A percentile compares a stretch with the other conserved stretches of the same genome.
Conservation (phyloP, 257 asterid species). For the Solanum pimpinellifolium region DNA sequence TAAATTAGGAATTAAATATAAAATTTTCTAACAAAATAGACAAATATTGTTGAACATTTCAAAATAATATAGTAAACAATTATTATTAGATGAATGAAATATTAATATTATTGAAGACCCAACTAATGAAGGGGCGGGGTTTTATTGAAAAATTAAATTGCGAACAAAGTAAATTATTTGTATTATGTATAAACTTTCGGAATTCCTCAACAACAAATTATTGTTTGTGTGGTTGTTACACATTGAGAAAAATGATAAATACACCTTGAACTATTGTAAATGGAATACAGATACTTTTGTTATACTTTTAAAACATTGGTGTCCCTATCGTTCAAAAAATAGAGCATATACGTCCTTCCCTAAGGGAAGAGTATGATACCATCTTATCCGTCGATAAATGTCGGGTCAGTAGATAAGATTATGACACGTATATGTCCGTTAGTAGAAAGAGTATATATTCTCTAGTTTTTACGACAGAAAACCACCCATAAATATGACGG, state of each 20-base stretch:
- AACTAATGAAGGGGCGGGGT: neutral
- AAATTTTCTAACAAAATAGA: no score
- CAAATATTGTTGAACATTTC: fast-evolving
- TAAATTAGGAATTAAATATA: no score
- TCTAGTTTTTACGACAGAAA: fast-evolving
- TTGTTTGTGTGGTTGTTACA: neutral
- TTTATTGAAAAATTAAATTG: neutral
- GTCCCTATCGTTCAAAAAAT: fast-evolving
- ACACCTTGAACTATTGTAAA: no score
- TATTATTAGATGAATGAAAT: no score
- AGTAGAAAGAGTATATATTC: no score
- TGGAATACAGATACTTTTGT: fast-evolving
- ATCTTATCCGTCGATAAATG: no score
- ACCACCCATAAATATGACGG: fast-evolving
- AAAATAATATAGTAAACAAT: no score
- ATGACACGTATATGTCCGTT: no score
- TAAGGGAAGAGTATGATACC: no score
- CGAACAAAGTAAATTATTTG: neutral
- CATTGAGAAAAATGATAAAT: no score
- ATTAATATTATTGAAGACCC: neutral
- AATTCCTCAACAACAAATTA: neutral
- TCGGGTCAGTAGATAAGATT: fast-evolving
- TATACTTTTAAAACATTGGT: no score
- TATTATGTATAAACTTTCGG: neutral
- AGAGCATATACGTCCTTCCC: no score